phyloP scores from a whole-genome alignment of 345 rosid species.

The Microthlaspi erraticum region DNA sequence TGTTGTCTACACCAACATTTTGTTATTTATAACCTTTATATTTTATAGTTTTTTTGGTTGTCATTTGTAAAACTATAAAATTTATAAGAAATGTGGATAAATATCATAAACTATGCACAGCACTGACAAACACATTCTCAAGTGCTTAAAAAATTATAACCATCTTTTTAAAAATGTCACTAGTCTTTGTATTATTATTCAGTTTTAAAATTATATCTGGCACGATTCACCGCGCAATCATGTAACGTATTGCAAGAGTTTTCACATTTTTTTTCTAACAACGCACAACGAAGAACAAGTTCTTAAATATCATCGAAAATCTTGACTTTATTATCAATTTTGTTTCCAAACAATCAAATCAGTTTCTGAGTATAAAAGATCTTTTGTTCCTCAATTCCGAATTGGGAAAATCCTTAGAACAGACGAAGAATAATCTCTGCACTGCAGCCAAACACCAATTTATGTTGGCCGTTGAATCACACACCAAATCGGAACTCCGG shows the following conservation, averaged over 20 bases:
- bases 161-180: background rate
- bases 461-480: conserved; percentile 24
- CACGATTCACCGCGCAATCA: conserved; percentile 12
- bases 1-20: background rate
- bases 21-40: too few species aligned
- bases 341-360: conserved; percentile 3
- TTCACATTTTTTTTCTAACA: background rate
- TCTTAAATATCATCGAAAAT: conserved; percentile 22
- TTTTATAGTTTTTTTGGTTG: too few species aligned
- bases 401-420: conserved; percentile 18
- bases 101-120: background rate
- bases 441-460: background rate
- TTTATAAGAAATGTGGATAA: background rate
- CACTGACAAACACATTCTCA: conserved; percentile 7
- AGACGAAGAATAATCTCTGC: background rate
- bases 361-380: background rate
- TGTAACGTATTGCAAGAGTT: background rate
- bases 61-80: background rate
- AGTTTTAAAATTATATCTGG: background rate
- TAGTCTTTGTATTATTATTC: background rate
- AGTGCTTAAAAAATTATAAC: background rate
- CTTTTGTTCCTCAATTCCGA: conserved; percentile 17
- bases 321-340: conserved; percentile 12
- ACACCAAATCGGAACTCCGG: conserved; percentile 41
- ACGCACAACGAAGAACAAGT: conserved; percentile 13